Evolutionary conservation across 2,329 filamentous ascomycete genomes (phyloP), one percentile per base, ranked within the genome.

Genomic region (Fusarium nurragi): DNA sequence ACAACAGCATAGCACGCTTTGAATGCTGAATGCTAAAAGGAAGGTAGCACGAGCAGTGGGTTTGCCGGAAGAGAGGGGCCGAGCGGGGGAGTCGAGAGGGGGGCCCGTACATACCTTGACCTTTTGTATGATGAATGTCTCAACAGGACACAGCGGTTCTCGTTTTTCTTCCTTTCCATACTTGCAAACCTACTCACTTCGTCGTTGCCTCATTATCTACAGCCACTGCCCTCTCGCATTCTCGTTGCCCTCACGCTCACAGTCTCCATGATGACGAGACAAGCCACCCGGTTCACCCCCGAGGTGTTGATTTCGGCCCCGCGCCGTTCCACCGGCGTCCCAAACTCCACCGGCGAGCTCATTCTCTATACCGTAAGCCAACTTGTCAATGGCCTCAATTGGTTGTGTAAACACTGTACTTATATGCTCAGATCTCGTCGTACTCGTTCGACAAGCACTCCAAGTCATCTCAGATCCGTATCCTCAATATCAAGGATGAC

Each of bases 401-500:
- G 18, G 18, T 21, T 8, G 19, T 21, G 19, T 26, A 14, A 30
- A 25, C 11, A 16, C 10, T 4, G 23, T 43, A 12, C 48, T 62
- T 19, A 68, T 13, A 25, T 18, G 32, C 13, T 8, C 13, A 88
- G 76, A 81, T 88, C 16, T 91, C 90, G 1, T 87, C 89, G 3
- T 97, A 97, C 76, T 94, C 88, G 6, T 97, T 97, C 76, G 83
- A 90, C 36, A 83, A 86, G 1, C 92, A 96, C 74, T 82, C 83
- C 43, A 90, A 89, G 73, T 85, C 83, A 6, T 83, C 81, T 59
- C 89, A 93, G 78, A 88, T 90, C 67, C 86, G 89, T 18, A 76
- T 94, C 23, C 79, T 97, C 37, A 88, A 94, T 68, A 82, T 93
- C 57, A 79, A 84, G 41, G 86, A 85, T 9, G 89, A 90, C 30